These are phyloP conservation scores for Fusarium guadeloupense DNA, from an alignment of 2,329 filamentous ascomycete species.

Conservation along the genomic window DNA sequence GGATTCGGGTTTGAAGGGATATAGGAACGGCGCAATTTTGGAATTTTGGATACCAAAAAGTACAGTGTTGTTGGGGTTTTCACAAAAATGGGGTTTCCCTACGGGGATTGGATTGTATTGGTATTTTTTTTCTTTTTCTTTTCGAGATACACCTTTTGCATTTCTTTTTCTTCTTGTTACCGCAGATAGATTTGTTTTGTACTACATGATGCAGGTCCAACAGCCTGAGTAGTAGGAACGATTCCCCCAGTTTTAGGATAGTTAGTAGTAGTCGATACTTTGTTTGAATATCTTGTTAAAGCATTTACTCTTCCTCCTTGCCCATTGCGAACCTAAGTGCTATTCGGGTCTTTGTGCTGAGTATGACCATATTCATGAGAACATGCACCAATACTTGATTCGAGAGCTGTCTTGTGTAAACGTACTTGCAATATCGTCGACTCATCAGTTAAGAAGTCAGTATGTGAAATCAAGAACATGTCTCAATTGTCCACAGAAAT, in stretches of 20 bases:
- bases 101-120: conserved; percentile 16
- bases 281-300: conserved; percentile 10
- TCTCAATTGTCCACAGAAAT: too few relatives aligned
- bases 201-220: conserved; percentile 36
- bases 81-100: conserved; percentile 17
- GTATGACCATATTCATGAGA: too few relatives aligned
- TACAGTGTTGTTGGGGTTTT: conserved; percentile 36
- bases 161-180: conserved; percentile 12
- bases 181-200: conserved; percentile 41
- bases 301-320: background rate
- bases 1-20: conserved; percentile 28
- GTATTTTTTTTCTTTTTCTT: conserved; percentile 21
- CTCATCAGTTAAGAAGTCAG: too few relatives aligned
- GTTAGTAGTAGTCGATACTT: conserved; percentile 23
- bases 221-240: conserved; percentile 38
- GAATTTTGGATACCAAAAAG: conserved; percentile 40
- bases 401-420: background rate
- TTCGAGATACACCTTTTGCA: conserved; percentile 19
- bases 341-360: background rate
- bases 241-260: conserved; percentile 39
- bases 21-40: conserved; percentile 37
- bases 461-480: too few relatives aligned
- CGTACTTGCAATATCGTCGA: background rate
- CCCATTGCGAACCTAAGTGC: background rate
- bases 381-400: background rate